Base-by-base conservation (phyloP, 345 rosid genomes). In the Excoecaria cochinchinensis region DNA sequence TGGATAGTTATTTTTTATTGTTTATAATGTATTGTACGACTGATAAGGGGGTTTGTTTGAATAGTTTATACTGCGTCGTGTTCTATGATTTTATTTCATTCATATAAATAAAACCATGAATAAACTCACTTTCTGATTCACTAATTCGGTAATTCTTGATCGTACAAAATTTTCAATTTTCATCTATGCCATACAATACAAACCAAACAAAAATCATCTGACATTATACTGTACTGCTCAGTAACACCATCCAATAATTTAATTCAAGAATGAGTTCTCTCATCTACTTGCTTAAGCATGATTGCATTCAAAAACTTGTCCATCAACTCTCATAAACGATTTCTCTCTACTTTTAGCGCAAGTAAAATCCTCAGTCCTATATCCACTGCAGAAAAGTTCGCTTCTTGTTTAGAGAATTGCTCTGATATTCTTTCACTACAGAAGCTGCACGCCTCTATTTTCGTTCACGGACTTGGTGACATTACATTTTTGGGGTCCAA, bases 361-460 rank as follows among this genome's bases (percentile, higher is more conserved):
- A n/a, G 11, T 22, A 0, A 16, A 59, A 1, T 12, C 38, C 14
- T 36, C 4, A 0, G 4, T 24, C 63, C 57, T 19, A 52, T 52
- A 24, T 62, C 68, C 11, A 55, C 48, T 58, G 67, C 69, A 8
- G 59, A 69, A 14, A 69, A 76, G 3, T n/a, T 78, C 68, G 64
- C 72, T 61, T 71, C 57, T 72, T 68, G 65, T 7, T 57, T 82
- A 22, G 69, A 65, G 7, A 76, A 69, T 40, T 79, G 78, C 67
- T 46, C 68, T 15, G 80, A 79, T 73, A 42, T 73, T 31, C 6
- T n/a, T 46, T 68, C 73, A 19, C 21, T 79, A 72, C 73, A 62
- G 59, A 79, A 76, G 70, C 78, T 79, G 68, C 82, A 79, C 55
- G 85, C 85, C 70, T 71, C 73, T 68, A 73, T 82, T 58, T 69